Conservation (phyloP, 23 red algal species). For the Gracilariopsis chorda region DNA sequence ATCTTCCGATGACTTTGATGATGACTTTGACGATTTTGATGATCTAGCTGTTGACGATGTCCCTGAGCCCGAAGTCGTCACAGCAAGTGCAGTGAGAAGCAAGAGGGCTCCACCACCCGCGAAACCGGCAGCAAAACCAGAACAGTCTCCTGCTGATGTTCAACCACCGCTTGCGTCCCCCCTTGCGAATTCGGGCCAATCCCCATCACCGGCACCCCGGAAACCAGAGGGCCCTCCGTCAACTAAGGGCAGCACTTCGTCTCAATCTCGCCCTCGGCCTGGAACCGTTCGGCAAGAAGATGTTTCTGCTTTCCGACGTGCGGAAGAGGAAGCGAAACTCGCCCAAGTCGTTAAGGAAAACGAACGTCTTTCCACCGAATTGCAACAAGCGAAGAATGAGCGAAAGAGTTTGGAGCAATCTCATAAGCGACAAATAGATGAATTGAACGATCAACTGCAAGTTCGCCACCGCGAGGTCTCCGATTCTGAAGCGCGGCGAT, state of each 20-base stretch:
- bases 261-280: neutral
- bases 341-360: neutral
- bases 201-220: neutral
- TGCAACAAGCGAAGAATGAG: neutral
- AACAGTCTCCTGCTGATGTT: neutral
- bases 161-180: neutral
- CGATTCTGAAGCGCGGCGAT: neutral
- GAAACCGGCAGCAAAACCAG: neutral
- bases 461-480: neutral
- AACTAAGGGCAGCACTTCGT: neutral
- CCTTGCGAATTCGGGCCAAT: neutral
- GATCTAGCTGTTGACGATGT: constrained; percentile 71
- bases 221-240: neutral
- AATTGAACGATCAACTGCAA: neutral
- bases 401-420: neutral
- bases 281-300: neutral
- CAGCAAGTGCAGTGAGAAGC: constrained; percentile 23
- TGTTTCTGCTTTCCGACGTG: neutral
- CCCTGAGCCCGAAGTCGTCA: constrained; percentile 41
- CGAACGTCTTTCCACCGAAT: neutral
- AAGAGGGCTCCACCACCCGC: neutral
- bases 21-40: constrained; percentile 64
- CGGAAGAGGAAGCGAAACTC: neutral
- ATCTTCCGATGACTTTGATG: neutral
- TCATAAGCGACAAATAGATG: constrained; percentile 4